These are phyloP conservation scores for Helminthosporium solani DNA, from an alignment of 2,329 filamentous ascomycete species.

Conservation along the genomic window DNA sequence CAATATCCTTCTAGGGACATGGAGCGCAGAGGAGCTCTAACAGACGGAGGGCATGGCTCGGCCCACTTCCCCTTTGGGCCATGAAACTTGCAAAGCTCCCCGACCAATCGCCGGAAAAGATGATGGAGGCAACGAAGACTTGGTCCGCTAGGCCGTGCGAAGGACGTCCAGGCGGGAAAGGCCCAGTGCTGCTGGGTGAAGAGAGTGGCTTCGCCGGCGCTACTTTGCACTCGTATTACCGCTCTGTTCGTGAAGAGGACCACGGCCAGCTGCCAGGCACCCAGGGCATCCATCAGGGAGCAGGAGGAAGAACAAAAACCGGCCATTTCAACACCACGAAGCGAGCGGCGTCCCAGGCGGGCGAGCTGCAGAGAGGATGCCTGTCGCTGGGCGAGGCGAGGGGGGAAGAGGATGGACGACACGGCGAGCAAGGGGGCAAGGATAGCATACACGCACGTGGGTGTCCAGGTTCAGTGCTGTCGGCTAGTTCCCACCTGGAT, in stretches of 20 bases:
- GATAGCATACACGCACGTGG: slow-evolving; percentile 1
- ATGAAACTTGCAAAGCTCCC: slow-evolving; percentile 8
- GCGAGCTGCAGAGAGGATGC: neutral
- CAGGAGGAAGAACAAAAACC: neutral
- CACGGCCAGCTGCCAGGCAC: neutral
- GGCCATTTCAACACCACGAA: neutral
- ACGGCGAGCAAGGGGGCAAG: slow-evolving; percentile 1
- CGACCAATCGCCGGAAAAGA: slow-evolving; percentile 12
- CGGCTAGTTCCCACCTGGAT: too few relatives aligned
- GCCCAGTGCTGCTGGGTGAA: too few relatives aligned
- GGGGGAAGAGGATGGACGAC: neutral
- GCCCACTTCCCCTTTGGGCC: slow-evolving; percentile 19
- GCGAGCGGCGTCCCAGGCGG: neutral
- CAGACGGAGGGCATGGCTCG: slow-evolving; percentile 11
- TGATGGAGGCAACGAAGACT: neutral
- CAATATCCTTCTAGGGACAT: neutral
- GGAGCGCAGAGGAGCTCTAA: neutral
- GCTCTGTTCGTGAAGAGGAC: neutral
- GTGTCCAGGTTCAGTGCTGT: neutral
- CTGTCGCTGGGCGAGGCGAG: neutral
- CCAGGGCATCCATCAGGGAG: neutral
- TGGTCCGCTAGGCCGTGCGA: neutral
- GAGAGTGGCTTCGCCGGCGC: neutral
- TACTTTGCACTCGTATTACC: neutral
- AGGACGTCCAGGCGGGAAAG: neutral